phyloP scores from a whole-genome alignment of 1,284 basidiomycete genomes.

The Melanopsichium pennsylvanicum region DNA sequence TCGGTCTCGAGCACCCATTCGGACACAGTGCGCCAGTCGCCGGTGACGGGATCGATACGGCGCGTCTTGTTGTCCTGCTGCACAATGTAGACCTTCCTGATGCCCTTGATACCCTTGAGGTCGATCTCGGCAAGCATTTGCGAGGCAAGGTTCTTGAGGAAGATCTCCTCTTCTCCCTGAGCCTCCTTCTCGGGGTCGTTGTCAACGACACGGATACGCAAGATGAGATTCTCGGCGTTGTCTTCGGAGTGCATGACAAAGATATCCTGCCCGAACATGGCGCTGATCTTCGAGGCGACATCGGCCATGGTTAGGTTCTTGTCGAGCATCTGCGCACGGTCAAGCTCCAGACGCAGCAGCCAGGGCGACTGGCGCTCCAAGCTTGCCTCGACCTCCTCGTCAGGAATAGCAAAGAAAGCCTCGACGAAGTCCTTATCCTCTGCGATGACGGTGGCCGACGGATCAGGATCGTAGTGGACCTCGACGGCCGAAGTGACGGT shows the following conservation, averaged over 20 bases:
- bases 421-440: slow-evolving; percentile 96
- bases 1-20: slow-evolving; percentile 99
- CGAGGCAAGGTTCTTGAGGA: slow-evolving; percentile 93
- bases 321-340: slow-evolving; percentile 97
- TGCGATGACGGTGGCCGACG: slow-evolving; percentile 89
- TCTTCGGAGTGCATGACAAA: slow-evolving; percentile 99
- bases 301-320: slow-evolving; percentile 94
- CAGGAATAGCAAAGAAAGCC: slow-evolving; percentile 98
- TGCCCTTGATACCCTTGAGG: slow-evolving; percentile 87
- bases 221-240: slow-evolving; percentile 94
- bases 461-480: slow-evolving; percentile 97
- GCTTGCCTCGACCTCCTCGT: slow-evolving; percentile 92
- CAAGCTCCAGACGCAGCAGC: slow-evolving; percentile 94
- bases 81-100: slow-evolving; percentile 91
- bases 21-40: slow-evolving; percentile 60
- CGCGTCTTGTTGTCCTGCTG: slow-evolving; percentile 76
- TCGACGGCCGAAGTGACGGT: slow-evolving; percentile 95
- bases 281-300: slow-evolving; percentile 90
- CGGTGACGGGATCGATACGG: slow-evolving; percentile 67
- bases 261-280: slow-evolving; percentile 93
- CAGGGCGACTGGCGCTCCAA: slow-evolving; percentile 93
- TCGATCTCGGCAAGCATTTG: slow-evolving; percentile 94
- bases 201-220: slow-evolving; percentile 89
- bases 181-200: slow-evolving; percentile 90
- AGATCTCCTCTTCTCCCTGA: slow-evolving; percentile 92